A percentile compares a stretch with the other conserved stretches of the same genome.
phyloP scores from a whole-genome alignment of 169 alveolate species.

The Plasmodium reichenowi region DNA sequence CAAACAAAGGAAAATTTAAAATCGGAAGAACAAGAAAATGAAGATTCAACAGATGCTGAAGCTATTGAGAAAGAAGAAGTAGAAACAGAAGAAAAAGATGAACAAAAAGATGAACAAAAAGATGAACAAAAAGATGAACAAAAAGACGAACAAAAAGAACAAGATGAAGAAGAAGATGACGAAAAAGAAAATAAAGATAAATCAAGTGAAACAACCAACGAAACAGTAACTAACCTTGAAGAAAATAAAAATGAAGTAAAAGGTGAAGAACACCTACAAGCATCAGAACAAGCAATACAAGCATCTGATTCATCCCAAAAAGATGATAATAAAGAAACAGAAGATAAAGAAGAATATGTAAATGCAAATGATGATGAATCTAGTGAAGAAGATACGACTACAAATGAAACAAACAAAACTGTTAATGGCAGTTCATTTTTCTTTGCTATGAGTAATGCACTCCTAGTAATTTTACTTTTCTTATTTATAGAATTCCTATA shows the following conservation, averaged over 20 bases:
- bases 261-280: background rate
- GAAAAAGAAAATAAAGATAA: constrained; percentile 9
- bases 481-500: constrained; percentile 14
- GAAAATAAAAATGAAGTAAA: background rate
- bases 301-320: background rate
- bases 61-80: background rate
- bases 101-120: background rate
- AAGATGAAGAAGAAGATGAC: constrained; percentile 1
- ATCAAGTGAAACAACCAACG: background rate
- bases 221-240: background rate
- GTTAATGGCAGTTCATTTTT: constrained; percentile 20
- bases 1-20: background rate
- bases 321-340: background rate
- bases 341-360: background rate
- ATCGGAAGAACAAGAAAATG: background rate
- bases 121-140: constrained; percentile 60
- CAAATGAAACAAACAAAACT: background rate
- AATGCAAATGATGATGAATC: background rate
- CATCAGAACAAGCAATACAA: background rate
- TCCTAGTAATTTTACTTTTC: constrained; percentile 6
- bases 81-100: background rate
- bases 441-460: constrained; percentile 5
- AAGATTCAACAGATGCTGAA: constrained; percentile 3
- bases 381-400: background rate
- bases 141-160: constrained; percentile 80